These are phyloP conservation scores for Orbilia quercus DNA, from an alignment of 2,329 filamentous ascomycete genomes.

Conservation along the genomic window DNA sequence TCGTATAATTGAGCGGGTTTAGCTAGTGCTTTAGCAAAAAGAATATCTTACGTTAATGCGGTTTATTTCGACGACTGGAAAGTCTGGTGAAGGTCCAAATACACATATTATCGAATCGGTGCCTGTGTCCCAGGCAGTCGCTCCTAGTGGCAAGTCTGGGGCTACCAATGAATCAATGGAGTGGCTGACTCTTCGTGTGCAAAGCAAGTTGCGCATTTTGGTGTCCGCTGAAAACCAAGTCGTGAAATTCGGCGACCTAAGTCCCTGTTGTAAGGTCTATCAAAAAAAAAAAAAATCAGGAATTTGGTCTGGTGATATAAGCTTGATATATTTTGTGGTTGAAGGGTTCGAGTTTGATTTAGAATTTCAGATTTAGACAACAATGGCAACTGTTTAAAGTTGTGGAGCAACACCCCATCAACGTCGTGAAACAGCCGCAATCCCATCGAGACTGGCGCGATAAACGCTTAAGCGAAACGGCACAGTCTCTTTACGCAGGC, in stretches of 20 bases:
- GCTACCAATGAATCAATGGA: conserved; percentile 57
- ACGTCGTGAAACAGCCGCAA: too few relatives aligned
- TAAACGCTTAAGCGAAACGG: too few relatives aligned
- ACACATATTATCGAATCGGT: conserved; percentile 82
- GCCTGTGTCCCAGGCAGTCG: conserved; percentile 85
- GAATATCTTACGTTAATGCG: conserved; percentile 61
- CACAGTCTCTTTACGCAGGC: too few relatives aligned
- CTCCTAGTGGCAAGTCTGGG: conserved; percentile 73
- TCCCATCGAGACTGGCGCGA: too few relatives aligned
- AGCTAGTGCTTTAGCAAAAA: conserved; percentile 2
- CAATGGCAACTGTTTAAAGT: too few relatives aligned
- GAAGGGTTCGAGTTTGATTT: too few relatives aligned
- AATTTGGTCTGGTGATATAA: too few relatives aligned
- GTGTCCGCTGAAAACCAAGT: too few relatives aligned
- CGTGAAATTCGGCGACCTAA: background rate
- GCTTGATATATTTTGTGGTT: too few relatives aligned
- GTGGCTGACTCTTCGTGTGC: conserved; percentile 56
- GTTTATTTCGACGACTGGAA: conserved; percentile 78
- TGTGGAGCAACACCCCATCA: too few relatives aligned
- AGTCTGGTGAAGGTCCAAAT: conserved; percentile 79
- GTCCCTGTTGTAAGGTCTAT: background rate
- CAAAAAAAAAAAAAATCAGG: too few relatives aligned
- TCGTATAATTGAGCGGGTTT: background rate
- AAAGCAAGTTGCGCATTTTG: conserved; percentile 59
- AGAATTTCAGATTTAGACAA: too few relatives aligned